phyloP scores from a whole-genome alignment of 192 early-diverging fungal species.

The Spizellomyces sp. region DNA sequence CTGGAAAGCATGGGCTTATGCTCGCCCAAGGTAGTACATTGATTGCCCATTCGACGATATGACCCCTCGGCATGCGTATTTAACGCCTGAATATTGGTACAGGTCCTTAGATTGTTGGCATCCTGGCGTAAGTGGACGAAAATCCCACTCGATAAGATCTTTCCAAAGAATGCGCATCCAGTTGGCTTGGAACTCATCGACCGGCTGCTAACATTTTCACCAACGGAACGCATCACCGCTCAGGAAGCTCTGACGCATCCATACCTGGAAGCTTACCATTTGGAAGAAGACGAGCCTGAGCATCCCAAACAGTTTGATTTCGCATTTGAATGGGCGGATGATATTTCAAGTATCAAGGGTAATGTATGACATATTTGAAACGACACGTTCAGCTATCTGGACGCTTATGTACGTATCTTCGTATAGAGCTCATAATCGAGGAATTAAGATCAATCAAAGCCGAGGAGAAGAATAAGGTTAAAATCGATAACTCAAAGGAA shows the following conservation, averaged over 20 bases:
- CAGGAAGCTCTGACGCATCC: conserved; percentile 89
- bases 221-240: conserved; percentile 84
- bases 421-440: conserved; percentile 47
- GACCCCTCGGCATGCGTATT: neutral
- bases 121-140: conserved; percentile 85
- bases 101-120: conserved; percentile 91
- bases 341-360: conserved; percentile 61
- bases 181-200: conserved; percentile 82
- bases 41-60: neutral
- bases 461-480: too few relatives aligned
- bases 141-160: conserved; percentile 77
- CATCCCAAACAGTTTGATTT: conserved; percentile 56
- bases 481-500: conserved; percentile 10
- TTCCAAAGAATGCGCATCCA: conserved; percentile 80
- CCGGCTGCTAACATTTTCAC: conserved; percentile 84
- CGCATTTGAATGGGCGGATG: conserved; percentile 51
- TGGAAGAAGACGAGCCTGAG: conserved; percentile 69
- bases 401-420: neutral
- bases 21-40: conserved; percentile 41
- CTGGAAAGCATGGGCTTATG: conserved; percentile 68
- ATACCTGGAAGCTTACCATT: conserved; percentile 79
- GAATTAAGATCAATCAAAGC: conserved; percentile 42
- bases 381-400: neutral
- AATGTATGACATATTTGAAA: neutral
- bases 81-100: neutral